A percentile compares a stretch with the other conserved stretches of the same genome.
These are phyloP conservation scores for Boletus holoroseus DNA, from an alignment of 1,284 basidiomycete genomes.

Conservation along the genomic window DNA sequence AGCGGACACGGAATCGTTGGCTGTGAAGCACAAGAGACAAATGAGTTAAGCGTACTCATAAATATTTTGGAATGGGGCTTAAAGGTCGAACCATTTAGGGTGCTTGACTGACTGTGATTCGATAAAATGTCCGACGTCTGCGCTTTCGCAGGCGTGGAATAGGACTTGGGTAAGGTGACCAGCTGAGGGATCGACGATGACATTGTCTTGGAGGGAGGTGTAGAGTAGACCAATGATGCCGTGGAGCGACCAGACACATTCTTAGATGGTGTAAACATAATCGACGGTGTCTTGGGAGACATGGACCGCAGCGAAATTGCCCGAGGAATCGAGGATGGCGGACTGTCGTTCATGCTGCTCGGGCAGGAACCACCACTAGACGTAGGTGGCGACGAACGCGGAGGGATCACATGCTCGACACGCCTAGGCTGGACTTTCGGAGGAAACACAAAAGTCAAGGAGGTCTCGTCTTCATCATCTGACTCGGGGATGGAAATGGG, in stretches of 20 bases:
- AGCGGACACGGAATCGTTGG: conserved; percentile 35
- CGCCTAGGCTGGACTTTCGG: conserved; percentile 8
- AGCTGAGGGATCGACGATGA: conserved; percentile 53
- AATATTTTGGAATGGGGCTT: conserved; percentile 40
- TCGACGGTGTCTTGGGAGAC: conserved; percentile 27
- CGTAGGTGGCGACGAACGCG: conserved; percentile 19
- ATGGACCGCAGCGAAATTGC: conserved; percentile 35
- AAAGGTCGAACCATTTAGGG: conserved; percentile 53
- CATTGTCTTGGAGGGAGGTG: conserved; percentile 47
- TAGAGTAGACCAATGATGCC: conserved; percentile 23
- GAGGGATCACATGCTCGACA: conserved; percentile 15
- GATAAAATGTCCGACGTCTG: conserved; percentile 11
- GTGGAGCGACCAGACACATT: conserved; percentile 20
- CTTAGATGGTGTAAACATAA: conserved; percentile 25
- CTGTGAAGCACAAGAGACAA: conserved; percentile 35
- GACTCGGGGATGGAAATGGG: conserved; percentile 18
- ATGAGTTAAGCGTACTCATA: conserved; percentile 55
- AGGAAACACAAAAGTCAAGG: conserved; percentile 25
- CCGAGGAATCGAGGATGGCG: conserved; percentile 53
- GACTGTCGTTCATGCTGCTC: conserved; percentile 20
- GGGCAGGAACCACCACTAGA: conserved; percentile 6
- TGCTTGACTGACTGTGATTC: conserved; percentile 34
- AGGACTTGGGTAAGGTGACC: conserved; percentile 36
- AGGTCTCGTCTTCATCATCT: conserved; percentile 32
- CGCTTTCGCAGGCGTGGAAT: conserved; percentile 19